Conservation (phyloP, 1,139 yeast species). For the Nadsonia commutata region DNA sequence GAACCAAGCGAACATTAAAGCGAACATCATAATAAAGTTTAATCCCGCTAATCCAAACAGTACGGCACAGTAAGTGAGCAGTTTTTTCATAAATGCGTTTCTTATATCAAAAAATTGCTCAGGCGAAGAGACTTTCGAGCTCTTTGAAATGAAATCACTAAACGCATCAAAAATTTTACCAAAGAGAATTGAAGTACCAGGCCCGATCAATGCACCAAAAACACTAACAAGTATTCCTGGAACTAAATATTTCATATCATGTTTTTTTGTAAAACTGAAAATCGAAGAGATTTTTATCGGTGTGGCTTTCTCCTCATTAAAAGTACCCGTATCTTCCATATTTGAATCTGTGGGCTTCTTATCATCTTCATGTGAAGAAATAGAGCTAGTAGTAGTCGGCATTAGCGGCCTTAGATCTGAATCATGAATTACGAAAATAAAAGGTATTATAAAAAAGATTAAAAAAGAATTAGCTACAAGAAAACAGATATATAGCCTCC, state of each 20-base stretch:
- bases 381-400: no score
- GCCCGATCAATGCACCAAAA: slow-evolving; percentile 39
- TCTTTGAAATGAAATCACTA: slow-evolving; percentile 24
- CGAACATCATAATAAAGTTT: slow-evolving; percentile 37
- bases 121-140: slow-evolving; percentile 10
- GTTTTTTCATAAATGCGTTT: slow-evolving; percentile 28
- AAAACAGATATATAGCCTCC: no score
- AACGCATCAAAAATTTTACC: slow-evolving; percentile 50
- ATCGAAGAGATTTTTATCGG: neutral
- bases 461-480: no score
- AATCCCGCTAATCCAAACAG: slow-evolving; percentile 45
- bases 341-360: no score
- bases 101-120: slow-evolving; percentile 9
- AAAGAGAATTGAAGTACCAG: slow-evolving; percentile 48
- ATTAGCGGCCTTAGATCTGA: no score
- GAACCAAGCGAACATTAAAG: slow-evolving; percentile 50
- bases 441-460: no score
- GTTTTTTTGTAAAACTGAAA: slow-evolving; percentile 6
- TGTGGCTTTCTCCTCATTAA: neutral
- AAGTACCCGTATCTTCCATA: no score
- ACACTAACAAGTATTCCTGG: slow-evolving; percentile 19
- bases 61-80: slow-evolving; percentile 36
- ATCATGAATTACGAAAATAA: no score
- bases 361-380: no score
- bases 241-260: slow-evolving; percentile 17